These are phyloP conservation scores for Jasminum sambac DNA, from an alignment of 257 asterid genomes.

Conservation along the genomic window DNA sequence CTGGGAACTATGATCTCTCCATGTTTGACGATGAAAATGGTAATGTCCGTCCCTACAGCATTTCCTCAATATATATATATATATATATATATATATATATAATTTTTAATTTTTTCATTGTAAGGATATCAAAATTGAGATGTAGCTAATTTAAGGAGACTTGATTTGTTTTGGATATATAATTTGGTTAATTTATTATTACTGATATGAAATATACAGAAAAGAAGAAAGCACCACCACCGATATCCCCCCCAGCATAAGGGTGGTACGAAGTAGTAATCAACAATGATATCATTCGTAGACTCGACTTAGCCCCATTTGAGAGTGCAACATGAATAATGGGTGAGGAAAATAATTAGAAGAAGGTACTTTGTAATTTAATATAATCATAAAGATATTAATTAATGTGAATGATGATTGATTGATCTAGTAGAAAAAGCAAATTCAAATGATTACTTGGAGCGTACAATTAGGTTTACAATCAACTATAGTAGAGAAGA, in stretches of 20 bases:
- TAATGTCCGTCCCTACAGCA: slow-evolving; percentile 16
- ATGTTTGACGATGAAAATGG: slow-evolving; percentile 55
- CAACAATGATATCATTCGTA: slow-evolving; percentile 51
- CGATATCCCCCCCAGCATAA: slow-evolving; percentile 73
- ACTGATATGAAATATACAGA: slow-evolving; percentile 39
- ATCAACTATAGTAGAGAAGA: slow-evolving; percentile 69
- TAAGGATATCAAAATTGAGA: no score
- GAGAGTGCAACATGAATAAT: slow-evolving; percentile 51
- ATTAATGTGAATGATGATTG: not conserved
- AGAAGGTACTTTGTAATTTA: not conserved
- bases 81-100: no score
- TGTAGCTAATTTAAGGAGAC: no score
- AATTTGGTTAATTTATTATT: no score
- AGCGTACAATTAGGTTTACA: slow-evolving; percentile 73
- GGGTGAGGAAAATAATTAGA: slow-evolving; percentile 32
- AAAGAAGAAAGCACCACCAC: slow-evolving; percentile 49
- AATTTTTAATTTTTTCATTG: no score
- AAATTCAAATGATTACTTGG: slow-evolving; percentile 57
- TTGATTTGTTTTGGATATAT: no score
- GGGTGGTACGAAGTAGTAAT: slow-evolving; percentile 73
- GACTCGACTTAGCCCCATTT: slow-evolving; percentile 63
- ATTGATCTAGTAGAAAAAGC: slow-evolving; percentile 43
- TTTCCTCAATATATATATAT: no score
- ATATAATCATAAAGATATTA: no score
- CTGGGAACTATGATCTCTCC: slow-evolving; percentile 71